Conservation (phyloP, 2,329 filamentous ascomycete species). For the Epichloe sp. region DNA sequence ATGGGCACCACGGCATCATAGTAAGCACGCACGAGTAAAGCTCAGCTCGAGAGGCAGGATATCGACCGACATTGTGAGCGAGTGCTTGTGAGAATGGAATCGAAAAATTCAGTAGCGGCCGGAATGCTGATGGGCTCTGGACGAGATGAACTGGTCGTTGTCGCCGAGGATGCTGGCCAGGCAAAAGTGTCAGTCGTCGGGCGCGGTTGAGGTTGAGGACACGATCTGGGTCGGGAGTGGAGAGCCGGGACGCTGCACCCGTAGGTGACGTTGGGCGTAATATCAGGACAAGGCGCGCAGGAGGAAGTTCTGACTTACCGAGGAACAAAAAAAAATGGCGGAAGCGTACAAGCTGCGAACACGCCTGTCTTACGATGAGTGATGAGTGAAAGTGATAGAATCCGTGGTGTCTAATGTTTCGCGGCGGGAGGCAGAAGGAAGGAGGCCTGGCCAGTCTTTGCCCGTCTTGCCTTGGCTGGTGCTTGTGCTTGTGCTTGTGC, state of each 20-base stretch:
- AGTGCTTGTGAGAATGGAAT: constrained; percentile 1
- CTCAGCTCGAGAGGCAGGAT: constrained; percentile 83
- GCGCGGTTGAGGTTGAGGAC: constrained; percentile 2
- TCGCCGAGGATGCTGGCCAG: neutral
- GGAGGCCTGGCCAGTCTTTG: no score
- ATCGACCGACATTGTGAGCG: constrained; percentile 73
- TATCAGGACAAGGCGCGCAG: no score
- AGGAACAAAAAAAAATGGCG: no score
- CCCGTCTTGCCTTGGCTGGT: no score
- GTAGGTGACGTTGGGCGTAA: no score
- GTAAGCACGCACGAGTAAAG: constrained; percentile 67
- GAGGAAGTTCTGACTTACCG: no score
- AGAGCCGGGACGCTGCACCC: neutral
- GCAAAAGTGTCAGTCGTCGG: neutral
- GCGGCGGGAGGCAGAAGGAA: no score
- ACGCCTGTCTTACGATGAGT: no score
- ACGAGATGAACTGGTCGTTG: neutral
- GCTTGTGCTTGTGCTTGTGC: no score
- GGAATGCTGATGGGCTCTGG: neutral
- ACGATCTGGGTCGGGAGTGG: constrained; percentile 1
- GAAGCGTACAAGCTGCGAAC: no score
- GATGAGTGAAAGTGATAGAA: no score
- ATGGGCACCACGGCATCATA: neutral
- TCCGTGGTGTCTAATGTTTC: no score
- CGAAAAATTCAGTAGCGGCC: neutral